A percentile compares a stretch with the other conserved stretches of the same genome.
These are phyloP conservation scores for Globisporangium orthogonon DNA, from an alignment of 352 stramenopile genomes.

Conservation along the genomic window DNA sequence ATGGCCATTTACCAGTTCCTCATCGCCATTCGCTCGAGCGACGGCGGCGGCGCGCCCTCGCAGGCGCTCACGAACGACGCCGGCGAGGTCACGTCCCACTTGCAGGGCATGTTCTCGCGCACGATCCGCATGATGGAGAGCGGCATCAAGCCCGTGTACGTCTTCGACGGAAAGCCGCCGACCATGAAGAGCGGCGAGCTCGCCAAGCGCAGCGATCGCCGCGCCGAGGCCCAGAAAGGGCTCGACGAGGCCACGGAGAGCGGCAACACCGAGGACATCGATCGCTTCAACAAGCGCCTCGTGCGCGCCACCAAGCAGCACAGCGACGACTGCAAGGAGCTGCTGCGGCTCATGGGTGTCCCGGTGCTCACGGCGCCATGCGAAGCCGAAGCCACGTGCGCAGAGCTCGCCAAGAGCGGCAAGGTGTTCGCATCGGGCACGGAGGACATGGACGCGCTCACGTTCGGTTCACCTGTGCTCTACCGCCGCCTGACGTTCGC, in stretches of 20 bases:
- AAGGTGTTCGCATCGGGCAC: slow-evolving; percentile 94
- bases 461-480: slow-evolving; percentile 95
- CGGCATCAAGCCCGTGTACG: slow-evolving; percentile 97
- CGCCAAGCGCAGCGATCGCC: slow-evolving; percentile 88
- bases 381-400: slow-evolving; percentile 98
- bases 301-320: slow-evolving; percentile 89
- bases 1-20: slow-evolving; percentile 99
- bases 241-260: slow-evolving; percentile 84
- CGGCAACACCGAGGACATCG: slow-evolving; percentile 88
- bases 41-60: slow-evolving; percentile 68
- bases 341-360: slow-evolving; percentile 94
- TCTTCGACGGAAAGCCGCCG: slow-evolving; percentile 99
- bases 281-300: slow-evolving; percentile 91
- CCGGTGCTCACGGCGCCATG: slow-evolving; percentile 95
- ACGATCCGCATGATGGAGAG: slow-evolving; percentile 98
- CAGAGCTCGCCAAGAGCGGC: slow-evolving; percentile 88
- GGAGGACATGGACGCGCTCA: slow-evolving; percentile 99
- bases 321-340: slow-evolving; percentile 92
- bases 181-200: slow-evolving; percentile 97
- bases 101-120: slow-evolving; percentile 97
- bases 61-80: slow-evolving; percentile 97
- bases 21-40: slow-evolving; percentile 83
- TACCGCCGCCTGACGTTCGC: slow-evolving; percentile 90
- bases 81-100: slow-evolving; percentile 92
- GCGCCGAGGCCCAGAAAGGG: slow-evolving; percentile 82